Conservation (phyloP, 768 basidiomycete genomes). For the Nevesoporus exiguus region DNA sequence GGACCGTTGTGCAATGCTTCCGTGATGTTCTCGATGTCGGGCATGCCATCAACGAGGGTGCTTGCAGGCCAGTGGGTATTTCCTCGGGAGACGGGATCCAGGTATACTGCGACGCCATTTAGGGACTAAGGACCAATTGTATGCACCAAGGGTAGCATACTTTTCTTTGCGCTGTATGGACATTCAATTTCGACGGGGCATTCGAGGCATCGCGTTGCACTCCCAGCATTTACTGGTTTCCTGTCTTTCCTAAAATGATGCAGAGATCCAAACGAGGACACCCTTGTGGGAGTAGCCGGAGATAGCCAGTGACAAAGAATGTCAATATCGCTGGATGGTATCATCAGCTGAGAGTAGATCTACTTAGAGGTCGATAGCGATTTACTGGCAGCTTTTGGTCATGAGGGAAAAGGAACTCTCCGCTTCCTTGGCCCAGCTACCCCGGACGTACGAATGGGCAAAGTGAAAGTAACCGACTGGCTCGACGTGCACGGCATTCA, state of each 20-base stretch:
- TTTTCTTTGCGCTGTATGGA: conserved; percentile 84
- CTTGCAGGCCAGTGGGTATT: conserved; percentile 57
- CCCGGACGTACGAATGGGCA: conserved; percentile 86
- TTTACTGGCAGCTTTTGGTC: conserved; percentile 90
- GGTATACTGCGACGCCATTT: conserved; percentile 55
- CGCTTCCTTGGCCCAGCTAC: conserved; percentile 70
- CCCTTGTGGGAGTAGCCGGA: conserved; percentile 58
- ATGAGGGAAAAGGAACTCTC: conserved; percentile 77
- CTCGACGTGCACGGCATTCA: conserved; percentile 83
- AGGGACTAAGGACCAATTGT: background rate
- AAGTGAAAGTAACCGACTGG: conserved; percentile 88
- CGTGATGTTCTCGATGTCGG: conserved; percentile 84
- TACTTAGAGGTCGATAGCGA: conserved; percentile 5
- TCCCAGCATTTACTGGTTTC: conserved; percentile 69
- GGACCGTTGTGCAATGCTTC: conserved; percentile 65
- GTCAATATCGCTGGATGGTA: conserved; percentile 68
- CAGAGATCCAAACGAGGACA: conserved; percentile 86
- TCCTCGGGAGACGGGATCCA: conserved; percentile 61
- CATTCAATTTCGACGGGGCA: conserved; percentile 72
- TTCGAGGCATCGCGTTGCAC: conserved; percentile 69
- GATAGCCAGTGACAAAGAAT: conserved; percentile 75
- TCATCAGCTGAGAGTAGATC: background rate
- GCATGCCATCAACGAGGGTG: conserved; percentile 72
- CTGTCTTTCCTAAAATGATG: conserved; percentile 72
- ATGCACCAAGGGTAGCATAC: conserved; percentile 36